Evolutionary conservation across 1,284 basidiomycete species (phyloP), one percentile per base, ranked within the genome.

Genomic region (Ganoderma lucidum): DNA sequence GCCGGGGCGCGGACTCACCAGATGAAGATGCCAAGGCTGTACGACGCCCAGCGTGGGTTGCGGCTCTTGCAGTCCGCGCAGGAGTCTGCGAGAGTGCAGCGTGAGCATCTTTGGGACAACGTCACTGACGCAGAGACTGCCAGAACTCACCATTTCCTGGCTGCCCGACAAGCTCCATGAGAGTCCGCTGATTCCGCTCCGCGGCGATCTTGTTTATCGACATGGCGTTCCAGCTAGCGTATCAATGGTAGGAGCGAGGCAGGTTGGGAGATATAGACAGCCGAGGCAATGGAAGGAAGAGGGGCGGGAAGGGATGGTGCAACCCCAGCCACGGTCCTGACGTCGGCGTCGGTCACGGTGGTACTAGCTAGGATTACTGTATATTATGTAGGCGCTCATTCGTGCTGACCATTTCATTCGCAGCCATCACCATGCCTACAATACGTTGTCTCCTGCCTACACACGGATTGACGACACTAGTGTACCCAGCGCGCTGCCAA

Each of bases 51-150:
- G 82, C 95, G 83, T 5, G 94, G 94, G 74, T 85, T 86, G 70
- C 88, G 86, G 39, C 89, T 83, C 79, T 91, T 93, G 81, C 95
- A 96, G 80, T 96, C 95, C 10, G 95, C 95, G 79, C 95, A 96
- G 30, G 88, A 77, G 79, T 93, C 93, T 94, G 75, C 17, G 72
- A 23, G 63, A 30, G 66, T 19, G 30, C 23, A 23, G n/a, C 19
- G 35, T 39, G 9, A 39, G 12, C 55, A 69, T 41, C 6, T 12
- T 19, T 62, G 59, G 51, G n/a, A 66, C 65, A 59, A 19, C 53
- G 12, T 74, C 67, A 73, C 76, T 14, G 71, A 70, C 23, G 23
- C 23, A 23, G 23, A 23, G 23, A 23, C 23, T 23, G 69, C 15
- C 59, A 41, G 69, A 48, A n/a, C 84, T 78, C 76, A 88, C 94